Percentiles rank a stretch among this genome's conserved stretches.
phyloP scores from a whole-genome alignment of 2,329 filamentous ascomycete genomes.

The Colletotrichum lindemuthianum region DNA sequence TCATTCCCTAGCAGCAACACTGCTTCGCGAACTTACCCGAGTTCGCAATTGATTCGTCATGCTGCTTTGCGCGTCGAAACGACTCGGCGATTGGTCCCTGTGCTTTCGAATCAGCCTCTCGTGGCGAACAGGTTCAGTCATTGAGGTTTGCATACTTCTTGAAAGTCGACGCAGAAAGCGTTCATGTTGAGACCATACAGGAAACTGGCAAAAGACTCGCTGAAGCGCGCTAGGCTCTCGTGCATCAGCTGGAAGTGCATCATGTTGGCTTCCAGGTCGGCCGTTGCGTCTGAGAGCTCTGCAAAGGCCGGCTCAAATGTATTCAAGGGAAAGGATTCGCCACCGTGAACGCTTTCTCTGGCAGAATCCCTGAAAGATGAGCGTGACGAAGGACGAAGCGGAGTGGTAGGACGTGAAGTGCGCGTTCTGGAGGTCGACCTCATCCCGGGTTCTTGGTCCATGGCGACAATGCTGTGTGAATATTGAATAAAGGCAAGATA shows the following conservation, averaged over 20 bases:
- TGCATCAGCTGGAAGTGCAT: conserved; percentile 98
- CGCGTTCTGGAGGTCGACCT: conserved; percentile 70
- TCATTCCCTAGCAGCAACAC: background rate
- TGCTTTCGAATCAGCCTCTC: background rate
- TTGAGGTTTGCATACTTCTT: conserved; percentile 70
- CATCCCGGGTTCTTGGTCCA: conserved; percentile 43
- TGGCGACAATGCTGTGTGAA: conserved; percentile 31
- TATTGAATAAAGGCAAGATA: background rate
- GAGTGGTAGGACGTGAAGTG: conserved; percentile 86
- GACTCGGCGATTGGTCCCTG: conserved; percentile 87
- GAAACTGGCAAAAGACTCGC: conserved; percentile 95
- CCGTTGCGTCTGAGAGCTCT: conserved; percentile 92
- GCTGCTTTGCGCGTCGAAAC: conserved; percentile 74
- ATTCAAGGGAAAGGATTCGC: conserved; percentile 75
- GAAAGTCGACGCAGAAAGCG: conserved; percentile 97
- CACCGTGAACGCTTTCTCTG: conserved; percentile 59
- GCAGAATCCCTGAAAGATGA: conserved; percentile 86
- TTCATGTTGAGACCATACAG: conserved; percentile 99
- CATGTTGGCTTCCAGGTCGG: conserved; percentile 95
- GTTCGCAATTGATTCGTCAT: conserved; percentile 53
- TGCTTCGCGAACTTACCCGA: conserved; percentile 4
- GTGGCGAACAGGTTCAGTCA: background rate
- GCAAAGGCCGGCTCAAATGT: conserved; percentile 89
- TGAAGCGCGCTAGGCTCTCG: conserved; percentile 91
- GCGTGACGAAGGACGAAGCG: conserved; percentile 88